Evolutionary conservation across 1,139 yeast genomes (phyloP).

Genomic region (Eremothecium coryli): DNA sequence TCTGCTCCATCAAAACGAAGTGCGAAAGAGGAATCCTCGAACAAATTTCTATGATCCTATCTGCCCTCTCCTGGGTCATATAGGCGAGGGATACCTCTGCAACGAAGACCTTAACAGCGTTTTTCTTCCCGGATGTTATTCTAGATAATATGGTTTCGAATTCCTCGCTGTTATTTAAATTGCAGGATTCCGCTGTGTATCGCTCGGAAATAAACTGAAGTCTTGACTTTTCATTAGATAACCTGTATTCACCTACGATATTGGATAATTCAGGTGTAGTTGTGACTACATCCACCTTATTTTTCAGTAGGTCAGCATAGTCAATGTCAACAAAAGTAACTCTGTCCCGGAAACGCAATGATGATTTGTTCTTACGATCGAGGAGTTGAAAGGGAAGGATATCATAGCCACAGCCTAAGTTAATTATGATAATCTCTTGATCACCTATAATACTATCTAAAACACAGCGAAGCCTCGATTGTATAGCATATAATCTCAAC

Average conservation of each 20-base stretch:
- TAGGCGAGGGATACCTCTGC: neutral
- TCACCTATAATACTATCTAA: conserved; percentile 19
- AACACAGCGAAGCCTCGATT: conserved; percentile 43
- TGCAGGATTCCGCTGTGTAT: neutral
- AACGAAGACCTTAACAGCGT: neutral
- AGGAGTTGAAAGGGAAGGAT: conserved; percentile 66
- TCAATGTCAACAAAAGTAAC: conserved; percentile 61
- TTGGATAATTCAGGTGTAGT: conserved; percentile 39
- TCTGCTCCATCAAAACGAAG: conserved; percentile 53
- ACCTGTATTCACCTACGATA: conserved; percentile 40
- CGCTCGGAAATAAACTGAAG: no score
- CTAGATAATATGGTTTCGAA: neutral
- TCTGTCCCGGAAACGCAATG: conserved; percentile 21
- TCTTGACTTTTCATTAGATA: no score
- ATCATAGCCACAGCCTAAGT: conserved; percentile 77
- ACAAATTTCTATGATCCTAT: neutral
- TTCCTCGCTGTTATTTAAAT: neutral
- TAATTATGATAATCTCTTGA: conserved; percentile 39
- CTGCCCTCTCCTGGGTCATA: neutral
- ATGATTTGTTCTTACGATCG: conserved; percentile 29
- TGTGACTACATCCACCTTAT: conserved; percentile 45
- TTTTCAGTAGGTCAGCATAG: conserved; percentile 56
- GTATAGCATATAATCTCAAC: conserved; percentile 68
- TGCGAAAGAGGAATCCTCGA: neutral
- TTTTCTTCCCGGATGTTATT: neutral